phyloP scores from a whole-genome alignment of 192 early-diverging fungal genomes.

The Pilaira anomala region DNA sequence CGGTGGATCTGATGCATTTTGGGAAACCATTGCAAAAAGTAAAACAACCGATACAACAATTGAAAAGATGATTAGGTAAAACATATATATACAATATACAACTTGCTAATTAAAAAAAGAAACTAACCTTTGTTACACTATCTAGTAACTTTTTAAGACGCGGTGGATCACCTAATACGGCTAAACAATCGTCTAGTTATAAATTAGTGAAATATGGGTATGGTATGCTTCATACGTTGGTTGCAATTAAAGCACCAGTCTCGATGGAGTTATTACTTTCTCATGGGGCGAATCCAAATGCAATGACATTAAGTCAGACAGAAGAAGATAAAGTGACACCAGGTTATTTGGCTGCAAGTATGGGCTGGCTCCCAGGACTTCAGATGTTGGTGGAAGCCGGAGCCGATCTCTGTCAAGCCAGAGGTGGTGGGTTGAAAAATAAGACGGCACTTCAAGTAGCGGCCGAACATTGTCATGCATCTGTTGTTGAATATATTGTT shows the following conservation, averaged over 20 bases:
- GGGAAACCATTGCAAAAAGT: slow-evolving; percentile 35
- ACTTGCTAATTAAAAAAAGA: neutral
- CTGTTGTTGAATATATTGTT: slow-evolving; percentile 21
- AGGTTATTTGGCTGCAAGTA: slow-evolving; percentile 33
- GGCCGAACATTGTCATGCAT: slow-evolving; percentile 18
- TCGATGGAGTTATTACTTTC: slow-evolving; percentile 28
- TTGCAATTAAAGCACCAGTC: slow-evolving; percentile 21
- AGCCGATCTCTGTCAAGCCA: slow-evolving; percentile 21
- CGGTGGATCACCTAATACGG: slow-evolving; percentile 39
- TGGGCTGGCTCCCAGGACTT: slow-evolving; percentile 35
- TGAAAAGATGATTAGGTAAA: slow-evolving; percentile 39
- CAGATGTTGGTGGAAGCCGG: slow-evolving; percentile 31
- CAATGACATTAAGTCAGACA: slow-evolving; percentile 20
- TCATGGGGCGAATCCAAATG: slow-evolving; percentile 38
- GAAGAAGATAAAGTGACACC: slow-evolving; percentile 39
- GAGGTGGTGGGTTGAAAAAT: slow-evolving; percentile 19
- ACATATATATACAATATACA: neutral
- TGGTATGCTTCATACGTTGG: slow-evolving; percentile 36
- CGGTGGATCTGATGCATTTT: slow-evolving; percentile 35
- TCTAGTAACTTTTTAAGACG: slow-evolving; percentile 35
- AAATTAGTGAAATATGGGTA: slow-evolving; percentile 30
- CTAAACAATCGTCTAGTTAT: slow-evolving; percentile 25
- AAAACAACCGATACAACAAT: slow-evolving; percentile 29
- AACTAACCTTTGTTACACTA: slow-evolving; percentile 3
- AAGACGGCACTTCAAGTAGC: slow-evolving; percentile 34